Evolutionary conservation across 2,329 filamentous ascomycete genomes (phyloP).

Genomic region (Tolypocladium amazonense): DNA sequence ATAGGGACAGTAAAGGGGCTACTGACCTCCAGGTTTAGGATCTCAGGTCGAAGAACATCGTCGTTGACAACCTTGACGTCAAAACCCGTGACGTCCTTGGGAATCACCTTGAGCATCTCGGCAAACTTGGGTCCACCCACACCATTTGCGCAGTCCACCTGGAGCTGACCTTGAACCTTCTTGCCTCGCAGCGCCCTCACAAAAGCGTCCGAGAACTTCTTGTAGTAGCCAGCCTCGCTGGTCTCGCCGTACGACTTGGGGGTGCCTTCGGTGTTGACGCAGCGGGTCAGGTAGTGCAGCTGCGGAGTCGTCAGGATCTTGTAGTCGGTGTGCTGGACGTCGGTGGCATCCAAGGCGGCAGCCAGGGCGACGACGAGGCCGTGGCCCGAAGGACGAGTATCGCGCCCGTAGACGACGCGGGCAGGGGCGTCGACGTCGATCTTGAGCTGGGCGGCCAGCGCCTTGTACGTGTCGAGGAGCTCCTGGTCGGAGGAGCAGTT

Average conservation of each 20-base stretch:
- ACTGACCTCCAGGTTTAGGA: constrained; percentile 75
- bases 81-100: constrained; percentile 56
- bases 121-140: constrained; percentile 86
- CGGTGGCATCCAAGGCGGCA: constrained; percentile 67
- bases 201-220: constrained; percentile 82
- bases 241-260: constrained; percentile 79
- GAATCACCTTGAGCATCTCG: constrained; percentile 77
- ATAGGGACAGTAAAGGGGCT: not conserved
- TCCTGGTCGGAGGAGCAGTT: constrained; percentile 70
- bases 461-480: constrained; percentile 65
- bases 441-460: constrained; percentile 64
- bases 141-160: constrained; percentile 92
- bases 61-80: constrained; percentile 87
- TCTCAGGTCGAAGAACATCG: constrained; percentile 80
- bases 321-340: constrained; percentile 68
- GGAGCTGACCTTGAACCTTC: constrained; percentile 63
- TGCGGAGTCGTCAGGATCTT: constrained; percentile 95
- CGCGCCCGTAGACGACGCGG: constrained; percentile 79
- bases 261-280: constrained; percentile 84
- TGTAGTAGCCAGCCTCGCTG: constrained; percentile 87
- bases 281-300: constrained; percentile 90
- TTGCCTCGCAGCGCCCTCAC: constrained; percentile 69
- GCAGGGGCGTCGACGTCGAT: constrained; percentile 61
- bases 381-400: constrained; percentile 87
- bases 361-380: constrained; percentile 69